Evolutionary conservation across 106 monocot species (phyloP).

Genomic region (Apostasia ramifera): DNA sequence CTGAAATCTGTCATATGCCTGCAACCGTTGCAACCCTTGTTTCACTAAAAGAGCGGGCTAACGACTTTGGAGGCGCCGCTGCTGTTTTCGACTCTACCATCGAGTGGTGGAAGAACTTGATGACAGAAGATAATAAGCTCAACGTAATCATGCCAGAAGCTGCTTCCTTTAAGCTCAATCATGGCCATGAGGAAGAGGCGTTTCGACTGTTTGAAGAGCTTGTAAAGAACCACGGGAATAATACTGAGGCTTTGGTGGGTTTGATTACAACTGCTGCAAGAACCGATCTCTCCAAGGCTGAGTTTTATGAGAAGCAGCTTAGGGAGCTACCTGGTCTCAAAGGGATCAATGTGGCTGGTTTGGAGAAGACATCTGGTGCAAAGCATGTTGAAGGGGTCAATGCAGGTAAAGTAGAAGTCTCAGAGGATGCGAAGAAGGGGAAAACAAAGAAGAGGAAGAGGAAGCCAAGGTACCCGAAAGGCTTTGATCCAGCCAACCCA

Average conservation of each 20-base stretch:
- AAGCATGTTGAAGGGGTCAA: constrained; percentile 45
- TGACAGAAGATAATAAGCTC: constrained; percentile 65
- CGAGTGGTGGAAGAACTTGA: constrained; percentile 78
- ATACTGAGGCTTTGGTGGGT: constrained; percentile 44
- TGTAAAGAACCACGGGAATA: constrained; percentile 21
- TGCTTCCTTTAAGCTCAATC: constrained; percentile 55
- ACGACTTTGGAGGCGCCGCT: constrained; percentile 43
- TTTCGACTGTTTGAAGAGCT: constrained; percentile 50
- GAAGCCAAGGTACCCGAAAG: constrained; percentile 87
- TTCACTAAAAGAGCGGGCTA: constrained; percentile 44
- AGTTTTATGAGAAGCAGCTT: constrained; percentile 66
- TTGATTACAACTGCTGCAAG: constrained; percentile 42
- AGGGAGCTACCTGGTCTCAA: constrained; percentile 61
- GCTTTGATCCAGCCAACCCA: constrained; percentile 86
- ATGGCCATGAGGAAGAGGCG: constrained; percentile 47
- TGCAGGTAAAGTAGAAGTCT: constrained; percentile 29
- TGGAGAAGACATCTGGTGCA: constrained; percentile 85
- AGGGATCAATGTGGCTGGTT: constrained; percentile 49
- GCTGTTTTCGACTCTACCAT: constrained; percentile 60
- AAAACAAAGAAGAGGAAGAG: constrained; percentile 90
- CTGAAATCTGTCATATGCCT: constrained; percentile 77
- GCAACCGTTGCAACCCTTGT: constrained; percentile 81
- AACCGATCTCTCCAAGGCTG: constrained; percentile 74
- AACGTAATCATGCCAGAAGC: constrained; percentile 57
- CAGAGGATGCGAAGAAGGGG: constrained; percentile 57